Evolutionary conservation across 2,329 filamentous ascomycete species (phyloP).

Genomic region (Microdochium trichocladiopsis): DNA sequence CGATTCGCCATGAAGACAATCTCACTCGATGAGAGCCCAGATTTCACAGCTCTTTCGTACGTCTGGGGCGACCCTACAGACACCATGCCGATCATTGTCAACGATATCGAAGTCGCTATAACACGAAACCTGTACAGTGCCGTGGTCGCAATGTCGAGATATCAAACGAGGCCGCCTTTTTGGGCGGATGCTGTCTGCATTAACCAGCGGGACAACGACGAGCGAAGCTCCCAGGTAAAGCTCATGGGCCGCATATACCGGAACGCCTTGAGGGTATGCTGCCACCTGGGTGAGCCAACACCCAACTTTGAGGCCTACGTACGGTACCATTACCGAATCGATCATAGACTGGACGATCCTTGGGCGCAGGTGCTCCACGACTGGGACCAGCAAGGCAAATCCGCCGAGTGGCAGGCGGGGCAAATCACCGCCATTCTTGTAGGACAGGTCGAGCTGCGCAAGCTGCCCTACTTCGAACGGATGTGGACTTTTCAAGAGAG

Average conservation of each 20-base stretch:
- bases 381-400: too few relatives aligned
- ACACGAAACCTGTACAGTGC: conserved; percentile 3
- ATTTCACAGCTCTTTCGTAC: background rate
- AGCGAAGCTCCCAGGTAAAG: conserved; percentile 4
- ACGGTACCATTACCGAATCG: background rate
- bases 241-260: conserved; percentile 6
- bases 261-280: conserved; percentile 3
- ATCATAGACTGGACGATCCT: background rate
- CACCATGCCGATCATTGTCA: background rate
- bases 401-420: too few relatives aligned
- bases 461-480: background rate
- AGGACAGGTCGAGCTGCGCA: background rate
- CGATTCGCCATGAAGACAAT: background rate
- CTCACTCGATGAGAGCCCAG: background rate
- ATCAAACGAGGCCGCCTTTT: conserved; percentile 1
- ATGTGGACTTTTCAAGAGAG: background rate
- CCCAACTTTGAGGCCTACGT: background rate
- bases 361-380: background rate
- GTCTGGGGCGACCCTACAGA: background rate
- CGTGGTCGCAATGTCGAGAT: conserved; percentile 3
- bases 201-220: conserved; percentile 4
- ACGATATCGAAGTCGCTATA: conserved; percentile 1
- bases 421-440: background rate
- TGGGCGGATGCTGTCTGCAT: conserved; percentile 10
- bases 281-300: conserved; percentile 3